Base-by-base conservation (phyloP, 208 protist genomes). In the Leishmania mexicana region DNA sequence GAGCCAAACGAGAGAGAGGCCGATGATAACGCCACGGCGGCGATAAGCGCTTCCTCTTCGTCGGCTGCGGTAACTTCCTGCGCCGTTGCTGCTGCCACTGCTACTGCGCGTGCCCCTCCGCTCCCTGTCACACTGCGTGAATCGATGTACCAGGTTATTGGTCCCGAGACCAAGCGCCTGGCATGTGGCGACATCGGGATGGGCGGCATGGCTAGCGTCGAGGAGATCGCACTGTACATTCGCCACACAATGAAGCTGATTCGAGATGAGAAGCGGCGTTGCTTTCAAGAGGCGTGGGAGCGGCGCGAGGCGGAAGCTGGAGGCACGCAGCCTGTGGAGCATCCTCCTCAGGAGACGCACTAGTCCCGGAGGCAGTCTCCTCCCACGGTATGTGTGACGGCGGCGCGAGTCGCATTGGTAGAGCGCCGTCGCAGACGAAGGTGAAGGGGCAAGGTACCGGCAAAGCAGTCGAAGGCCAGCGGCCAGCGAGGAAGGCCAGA, bases 141-240 rank as follows among this genome's bases (percentile, higher is more conserved):
- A 49, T 73, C 84, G 1, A 89, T 96, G 86, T 96, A 93, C 80
- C 92, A 96, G 83, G 76, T 99, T 24, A 95, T 99, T 0, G 84
- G 87, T 31, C 98, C 99, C 0, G 88, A 99, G 31, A 74, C 77
- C 67, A 99, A 99, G 88, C 76, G 78, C 38, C 85, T 99, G 0
- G 98, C 97, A 15, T 99, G 99, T 87, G 97, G 97, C 4, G 98
- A 99, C 79, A 83, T 95, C 11, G 98, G 98, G 65, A 89, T 95
- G 15, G 97, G 97, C 54, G 98, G 96, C 19, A 99, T 99, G 97
- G 97, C 95, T 3, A 67, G 81, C 0, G 93, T 97, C 51, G 89
- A 94, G 42, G 87, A 93, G 60, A 97, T 98, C n/a, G 92, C 88
- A n/a, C 81, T 74, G 24, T 81, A 80, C 45, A 90, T 96, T 60